Base-by-base conservation (phyloP, 805 yeast genomes). In the Kodamaea nitidulidarum region DNA sequence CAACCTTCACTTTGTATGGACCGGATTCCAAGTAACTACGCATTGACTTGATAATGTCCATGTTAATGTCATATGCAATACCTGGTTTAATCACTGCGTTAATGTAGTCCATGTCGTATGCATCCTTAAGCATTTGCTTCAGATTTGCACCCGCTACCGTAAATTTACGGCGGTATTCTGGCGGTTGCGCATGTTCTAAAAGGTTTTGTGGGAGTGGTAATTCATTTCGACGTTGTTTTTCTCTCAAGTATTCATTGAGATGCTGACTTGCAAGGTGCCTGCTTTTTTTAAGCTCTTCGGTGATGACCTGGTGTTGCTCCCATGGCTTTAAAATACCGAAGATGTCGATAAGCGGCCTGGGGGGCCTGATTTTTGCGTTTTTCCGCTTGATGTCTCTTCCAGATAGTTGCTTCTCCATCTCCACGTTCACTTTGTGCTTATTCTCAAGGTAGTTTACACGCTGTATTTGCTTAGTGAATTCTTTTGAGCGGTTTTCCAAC, bases 191-290 rank as follows among this genome's bases (percentile, higher is more conserved):
- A 10, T 47, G 44, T 4, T 43, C 42, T 17, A 68, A 63, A 11
- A 67, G 46, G 14, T 54, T 45, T 26, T 43, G 52, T 1, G 73
- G 71, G 15, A 55, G 55, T 2, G 69, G 70, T 2, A 67, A 32
- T 35, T 47, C 45, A 5, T 52, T 51, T 1, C 35, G 15, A 26
- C 43, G 35, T 40, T 66, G 72, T 17, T 55, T 50, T 12, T 40
- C 36, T 41, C 60, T 61, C 18, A 68, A 40, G 45, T 55, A 59
- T 15, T 58, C 49, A 11, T 62, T 50, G 15, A 63, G 43, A 3
- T 61, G 45, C 21, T 42, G 47, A n/a, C 37, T 17, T 11, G 52
- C 41, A 20, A 50, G 36, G n/a, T 42, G 45, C 32, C 43, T 37
- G 18, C 52, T 42, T n/a, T 39, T 36, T 12, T 20, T 39, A 3